Evolutionary conservation across 176 grass and related monocot species (phyloP).

Genomic region (Oryza coarctata): DNA sequence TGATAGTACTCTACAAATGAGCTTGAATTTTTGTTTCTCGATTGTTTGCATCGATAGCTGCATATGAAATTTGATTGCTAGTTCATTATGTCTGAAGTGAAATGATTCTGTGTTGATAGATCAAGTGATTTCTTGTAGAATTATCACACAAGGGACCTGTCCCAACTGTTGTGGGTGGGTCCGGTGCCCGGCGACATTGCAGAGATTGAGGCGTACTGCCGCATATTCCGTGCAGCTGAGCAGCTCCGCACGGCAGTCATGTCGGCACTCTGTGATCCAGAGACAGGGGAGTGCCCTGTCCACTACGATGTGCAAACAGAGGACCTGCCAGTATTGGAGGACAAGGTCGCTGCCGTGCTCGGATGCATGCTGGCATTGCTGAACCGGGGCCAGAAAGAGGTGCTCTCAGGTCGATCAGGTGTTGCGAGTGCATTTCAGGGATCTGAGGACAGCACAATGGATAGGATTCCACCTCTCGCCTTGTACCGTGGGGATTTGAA

Average conservation of each 20-base stretch:
- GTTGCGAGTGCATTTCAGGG: constrained; percentile 46
- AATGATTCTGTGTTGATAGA: not conserved
- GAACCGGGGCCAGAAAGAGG: constrained; percentile 64
- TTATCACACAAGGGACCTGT: constrained; percentile 58
- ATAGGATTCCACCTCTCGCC: constrained; percentile 76
- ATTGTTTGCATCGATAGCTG: constrained; percentile 5
- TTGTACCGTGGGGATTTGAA: constrained; percentile 93
- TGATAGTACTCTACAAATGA: not conserved
- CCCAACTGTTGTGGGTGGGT: constrained; percentile 75
- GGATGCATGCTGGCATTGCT: constrained; percentile 88
- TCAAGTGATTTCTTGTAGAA: constrained; percentile 51
- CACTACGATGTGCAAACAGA: constrained; percentile 66
- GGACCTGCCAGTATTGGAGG: constrained; percentile 71
- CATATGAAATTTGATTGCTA: not conserved
- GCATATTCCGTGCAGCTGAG: constrained; percentile 84
- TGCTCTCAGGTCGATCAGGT: constrained; percentile 67
- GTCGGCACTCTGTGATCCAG: constrained; percentile 84
- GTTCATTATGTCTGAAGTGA: not conserved
- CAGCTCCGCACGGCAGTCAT: constrained; percentile 78
- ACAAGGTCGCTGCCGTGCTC: constrained; percentile 78
- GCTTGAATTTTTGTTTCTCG: constrained; percentile 34
- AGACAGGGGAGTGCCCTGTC: constrained; percentile 72
- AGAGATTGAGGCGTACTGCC: constrained; percentile 88
- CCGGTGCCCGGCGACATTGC: constrained; percentile 88
- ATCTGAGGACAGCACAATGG: constrained; percentile 43